These are phyloP conservation scores for Lepiota venenata DNA, from an alignment of 768 basidiomycete species.

Conservation along the genomic window DNA sequence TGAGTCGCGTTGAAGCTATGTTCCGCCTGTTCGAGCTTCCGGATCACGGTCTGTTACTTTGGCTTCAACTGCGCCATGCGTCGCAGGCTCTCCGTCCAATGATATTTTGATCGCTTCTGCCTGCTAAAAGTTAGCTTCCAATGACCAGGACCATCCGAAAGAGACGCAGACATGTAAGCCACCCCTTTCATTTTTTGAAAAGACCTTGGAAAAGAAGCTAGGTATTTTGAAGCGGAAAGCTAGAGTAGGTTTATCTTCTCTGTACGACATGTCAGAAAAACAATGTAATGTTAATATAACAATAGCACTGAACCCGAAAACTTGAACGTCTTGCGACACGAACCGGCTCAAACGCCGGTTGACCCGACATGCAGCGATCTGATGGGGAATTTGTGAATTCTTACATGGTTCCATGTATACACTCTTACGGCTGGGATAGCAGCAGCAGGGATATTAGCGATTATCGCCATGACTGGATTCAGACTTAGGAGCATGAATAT, in stretches of 20 bases:
- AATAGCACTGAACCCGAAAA: slow-evolving; percentile 45
- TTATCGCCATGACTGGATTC: slow-evolving; percentile 71
- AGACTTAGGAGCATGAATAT: slow-evolving; percentile 65
- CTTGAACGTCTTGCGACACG: slow-evolving; percentile 42
- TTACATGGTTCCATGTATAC: background rate
- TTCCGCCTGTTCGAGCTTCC: too few relatives aligned
- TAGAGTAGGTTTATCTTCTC: slow-evolving; percentile 47
- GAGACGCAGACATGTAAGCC: slow-evolving; percentile 50
- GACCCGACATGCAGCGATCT: slow-evolving; percentile 61
- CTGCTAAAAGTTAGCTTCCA: too few relatives aligned
- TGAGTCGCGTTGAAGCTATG: too few relatives aligned
- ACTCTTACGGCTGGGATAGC: slow-evolving; percentile 57
- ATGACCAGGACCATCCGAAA: too few relatives aligned
- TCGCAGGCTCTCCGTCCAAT: too few relatives aligned
- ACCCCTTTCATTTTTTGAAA: slow-evolving; percentile 43
- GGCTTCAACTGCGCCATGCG: too few relatives aligned
- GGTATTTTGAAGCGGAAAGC: slow-evolving; percentile 48
- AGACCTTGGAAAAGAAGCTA: slow-evolving; percentile 25
- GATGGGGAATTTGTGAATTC: background rate
- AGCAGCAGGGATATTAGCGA: slow-evolving; percentile 70
- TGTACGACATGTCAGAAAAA: slow-evolving; percentile 7
- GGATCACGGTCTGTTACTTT: too few relatives aligned
- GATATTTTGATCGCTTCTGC: too few relatives aligned
- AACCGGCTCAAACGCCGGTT: slow-evolving; percentile 67
- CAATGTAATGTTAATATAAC: background rate